Percentiles rank a stretch among this genome's conserved stretches.
These are phyloP conservation scores for Penicillium polonicum DNA, from an alignment of 2,329 filamentous ascomycete genomes.

Conservation along the genomic window DNA sequence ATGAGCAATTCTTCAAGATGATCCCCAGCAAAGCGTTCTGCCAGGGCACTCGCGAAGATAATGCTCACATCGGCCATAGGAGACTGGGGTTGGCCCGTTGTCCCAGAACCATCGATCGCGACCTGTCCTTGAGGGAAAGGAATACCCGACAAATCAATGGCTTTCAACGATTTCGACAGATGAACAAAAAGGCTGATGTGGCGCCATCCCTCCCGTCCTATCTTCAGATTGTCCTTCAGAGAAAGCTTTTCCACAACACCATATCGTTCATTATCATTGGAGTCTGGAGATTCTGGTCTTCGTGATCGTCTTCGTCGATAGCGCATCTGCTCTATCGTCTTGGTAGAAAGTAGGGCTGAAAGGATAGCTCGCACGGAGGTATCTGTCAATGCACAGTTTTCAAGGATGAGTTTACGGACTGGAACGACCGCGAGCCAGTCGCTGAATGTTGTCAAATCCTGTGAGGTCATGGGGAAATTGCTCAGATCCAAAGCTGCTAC, in stretches of 20 bases:
- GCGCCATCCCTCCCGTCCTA: slow-evolving; percentile 85
- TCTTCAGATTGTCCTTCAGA: slow-evolving; percentile 82
- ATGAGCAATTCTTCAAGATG: slow-evolving; percentile 80
- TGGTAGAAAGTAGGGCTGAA: slow-evolving; percentile 79
- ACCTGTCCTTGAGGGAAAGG: slow-evolving; percentile 61
- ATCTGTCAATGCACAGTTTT: slow-evolving; percentile 83
- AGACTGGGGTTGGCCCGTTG: slow-evolving; percentile 12
- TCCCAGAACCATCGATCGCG: slow-evolving; percentile 25
- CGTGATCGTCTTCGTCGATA: slow-evolving; percentile 47
- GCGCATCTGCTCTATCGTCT: slow-evolving; percentile 59
- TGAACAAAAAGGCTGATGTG: slow-evolving; percentile 87
- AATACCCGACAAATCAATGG: slow-evolving; percentile 81
- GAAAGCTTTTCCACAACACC: slow-evolving; percentile 84
- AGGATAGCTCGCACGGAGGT: slow-evolving; percentile 84
- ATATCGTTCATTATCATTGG: slow-evolving; percentile 35
- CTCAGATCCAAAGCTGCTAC: slow-evolving; percentile 81
- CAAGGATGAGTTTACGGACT: slow-evolving; percentile 78
- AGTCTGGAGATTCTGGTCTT: slow-evolving; percentile 34
- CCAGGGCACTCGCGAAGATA: slow-evolving; percentile 72
- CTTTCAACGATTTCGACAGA: slow-evolving; percentile 82
- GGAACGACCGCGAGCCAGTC: slow-evolving; percentile 95
- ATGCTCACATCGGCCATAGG: slow-evolving; percentile 54
- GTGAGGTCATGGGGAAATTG: slow-evolving; percentile 76
- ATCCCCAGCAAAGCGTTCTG: slow-evolving; percentile 71
- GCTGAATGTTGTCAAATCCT: slow-evolving; percentile 81